A percentile compares a stretch with the other conserved stretches of the same genome.
These are phyloP conservation scores for Microcyclosporella mali DNA, from an alignment of 2,329 filamentous ascomycete species.

Conservation along the genomic window DNA sequence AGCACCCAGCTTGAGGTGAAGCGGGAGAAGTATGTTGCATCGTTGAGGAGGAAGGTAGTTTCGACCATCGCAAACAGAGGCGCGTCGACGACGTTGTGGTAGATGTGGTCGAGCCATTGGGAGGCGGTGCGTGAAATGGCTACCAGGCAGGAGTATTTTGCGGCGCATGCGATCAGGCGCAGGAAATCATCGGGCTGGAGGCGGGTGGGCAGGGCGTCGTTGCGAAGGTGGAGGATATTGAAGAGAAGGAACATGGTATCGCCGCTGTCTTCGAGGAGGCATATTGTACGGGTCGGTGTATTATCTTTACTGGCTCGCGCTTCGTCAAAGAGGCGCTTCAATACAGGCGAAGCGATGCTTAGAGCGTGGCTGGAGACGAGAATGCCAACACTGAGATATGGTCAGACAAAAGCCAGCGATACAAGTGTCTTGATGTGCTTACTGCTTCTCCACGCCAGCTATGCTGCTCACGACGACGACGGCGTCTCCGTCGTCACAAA, in stretches of 20 bases:
- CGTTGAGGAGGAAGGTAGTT: slow-evolving; percentile 23
- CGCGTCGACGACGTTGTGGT: slow-evolving; percentile 10
- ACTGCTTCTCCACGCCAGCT: slow-evolving; percentile 5
- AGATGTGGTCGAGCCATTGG: slow-evolving; percentile 27
- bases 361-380: slow-evolving; percentile 21
- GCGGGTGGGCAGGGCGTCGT: slow-evolving; percentile 22
- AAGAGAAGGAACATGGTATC: slow-evolving; percentile 23
- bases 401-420: neutral
- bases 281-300: slow-evolving; percentile 7
- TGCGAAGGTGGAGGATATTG: slow-evolving; percentile 26
- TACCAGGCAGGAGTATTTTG: slow-evolving; percentile 22
- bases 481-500: slow-evolving; percentile 15
- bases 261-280: slow-evolving; percentile 21
- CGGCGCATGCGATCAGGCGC: slow-evolving; percentile 17
- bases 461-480: slow-evolving; percentile 13
- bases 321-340: slow-evolving; percentile 11
- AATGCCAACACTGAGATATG: slow-evolving; percentile 12
- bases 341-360: slow-evolving; percentile 20
- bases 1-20: slow-evolving; percentile 24
- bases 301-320: neutral
- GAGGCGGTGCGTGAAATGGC: slow-evolving; percentile 20
- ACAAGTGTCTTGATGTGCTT: neutral
- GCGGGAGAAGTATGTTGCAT: slow-evolving; percentile 26
- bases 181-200: slow-evolving; percentile 18
- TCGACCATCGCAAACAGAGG: slow-evolving; percentile 20